A percentile compares a stretch with the other conserved stretches of the same genome.
These are phyloP conservation scores for Colletotrichum neosansevieriae DNA, from an alignment of 2,329 filamentous ascomycete species.

Conservation along the genomic window DNA sequence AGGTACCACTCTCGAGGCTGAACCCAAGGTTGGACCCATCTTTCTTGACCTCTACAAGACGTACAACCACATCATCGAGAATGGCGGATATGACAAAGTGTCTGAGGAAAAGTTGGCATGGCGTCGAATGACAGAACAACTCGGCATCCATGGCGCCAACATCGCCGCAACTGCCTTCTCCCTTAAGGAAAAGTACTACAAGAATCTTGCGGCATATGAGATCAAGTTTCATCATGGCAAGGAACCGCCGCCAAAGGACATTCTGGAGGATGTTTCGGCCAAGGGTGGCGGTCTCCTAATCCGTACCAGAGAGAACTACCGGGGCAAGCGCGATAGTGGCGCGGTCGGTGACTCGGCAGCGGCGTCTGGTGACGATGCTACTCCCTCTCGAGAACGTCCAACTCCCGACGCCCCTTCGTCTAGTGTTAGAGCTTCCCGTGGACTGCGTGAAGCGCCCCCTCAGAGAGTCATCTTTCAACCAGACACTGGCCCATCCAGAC, in stretches of 20 bases:
- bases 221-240: conserved; percentile 82
- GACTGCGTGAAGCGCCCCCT: conserved; percentile 84
- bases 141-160: conserved; percentile 80
- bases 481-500: conserved; percentile 75
- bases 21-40: conserved; percentile 83
- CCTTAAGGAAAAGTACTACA: conserved; percentile 90
- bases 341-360: conserved; percentile 34
- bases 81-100: conserved; percentile 88
- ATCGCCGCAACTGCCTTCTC: conserved; percentile 87
- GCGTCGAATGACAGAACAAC: conserved; percentile 82
- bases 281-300: conserved; percentile 85
- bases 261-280: conserved; percentile 87
- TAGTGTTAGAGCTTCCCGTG: conserved; percentile 69
- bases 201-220: conserved; percentile 88
- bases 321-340: conserved; percentile 58
- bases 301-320: conserved; percentile 82
- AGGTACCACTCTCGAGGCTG: conserved; percentile 82
- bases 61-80: conserved; percentile 80
- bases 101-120: conserved; percentile 87
- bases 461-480: conserved; percentile 89
- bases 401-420: conserved; percentile 63
- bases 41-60: conserved; percentile 83
- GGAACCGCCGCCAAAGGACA: conserved; percentile 88
- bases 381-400: conserved; percentile 66
- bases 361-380: conserved; percentile 51